Evolutionary conservation across 164 flowering plant species (phyloP), one percentile per base, ranked within the genome.

Genomic region (Akebia trifoliata): DNA sequence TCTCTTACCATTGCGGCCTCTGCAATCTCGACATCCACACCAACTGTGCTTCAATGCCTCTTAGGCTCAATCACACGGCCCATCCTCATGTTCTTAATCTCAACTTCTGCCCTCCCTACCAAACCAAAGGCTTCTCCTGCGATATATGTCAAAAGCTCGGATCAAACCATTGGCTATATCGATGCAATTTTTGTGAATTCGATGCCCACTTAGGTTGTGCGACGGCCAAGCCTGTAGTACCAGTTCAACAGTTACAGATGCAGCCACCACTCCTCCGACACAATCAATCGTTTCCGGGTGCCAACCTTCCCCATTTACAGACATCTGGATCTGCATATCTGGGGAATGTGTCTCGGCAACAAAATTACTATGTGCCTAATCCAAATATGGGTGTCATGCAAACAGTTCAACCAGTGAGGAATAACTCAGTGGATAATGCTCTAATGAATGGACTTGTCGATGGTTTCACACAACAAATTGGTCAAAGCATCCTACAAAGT

Each of bases 121-220:
- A 30, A 11, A 26, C 37, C 15, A 49, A 56, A 18, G 47, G 59
- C 7, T 74, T 74, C 37, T 40, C 51, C 11, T 74, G 78, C 8
- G 72, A 70, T 43, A 55, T 70, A 17, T 74, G 78, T 12, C 25
- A 17, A 2, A 65, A 22, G 38, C 22, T 50, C 26, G 75, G 72
- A 9, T 54, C 59, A 3, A 65, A 68, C 20, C 59, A 59, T 22
- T 74, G 78, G 78, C 59, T 67, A 8, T 70, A 74, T 29, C 39
- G 70, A 12, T 70, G 78, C 50, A 32, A 24, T 20, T 6, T 42
- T 9, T 74, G 72, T 36, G 70, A 34, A 21, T 74, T 74, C 36
- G 78, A 74, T 54, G 75, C 50, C 30, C 72, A 70, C 39, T 8
- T 67, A 30, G 51, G 49, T 48, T 74, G 75, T 17, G 66, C 69